Percentiles rank a stretch among this genome's conserved stretches.
phyloP scores from a whole-genome alignment of 2,329 filamentous ascomycete species.

The Ceratocystis diversiconidia region DNA sequence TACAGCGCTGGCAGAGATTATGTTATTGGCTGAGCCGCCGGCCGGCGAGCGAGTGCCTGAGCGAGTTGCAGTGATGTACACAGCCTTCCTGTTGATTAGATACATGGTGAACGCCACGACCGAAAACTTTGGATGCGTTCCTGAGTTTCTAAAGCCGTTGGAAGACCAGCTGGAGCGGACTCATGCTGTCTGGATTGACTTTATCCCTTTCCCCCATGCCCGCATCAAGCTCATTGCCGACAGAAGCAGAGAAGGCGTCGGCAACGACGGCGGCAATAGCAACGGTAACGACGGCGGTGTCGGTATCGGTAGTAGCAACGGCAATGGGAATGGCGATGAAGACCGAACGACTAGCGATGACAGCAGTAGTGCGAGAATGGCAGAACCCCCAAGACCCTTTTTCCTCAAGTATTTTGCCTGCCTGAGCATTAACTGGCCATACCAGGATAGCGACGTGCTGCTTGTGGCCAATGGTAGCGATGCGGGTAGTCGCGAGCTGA shows the following conservation, averaged over 20 bases:
- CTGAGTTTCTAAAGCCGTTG: conserved; percentile 55
- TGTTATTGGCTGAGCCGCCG: conserved; percentile 58
- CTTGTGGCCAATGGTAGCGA: conserved; percentile 40
- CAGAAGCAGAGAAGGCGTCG: neutral
- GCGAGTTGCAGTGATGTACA: conserved; percentile 65
- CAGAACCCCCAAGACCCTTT: conserved; percentile 31
- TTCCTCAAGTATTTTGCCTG: conserved; percentile 70
- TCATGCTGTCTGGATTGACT: conserved; percentile 73
- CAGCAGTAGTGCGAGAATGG: neutral
- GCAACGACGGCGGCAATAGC: neutral
- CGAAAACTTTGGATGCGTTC: conserved; percentile 66
- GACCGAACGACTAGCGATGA: neutral
- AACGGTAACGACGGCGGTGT: neutral
- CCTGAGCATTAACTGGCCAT: conserved; percentile 70
- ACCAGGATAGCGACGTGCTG: conserved; percentile 57
- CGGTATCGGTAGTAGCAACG: conserved; percentile 25
- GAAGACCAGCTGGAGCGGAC: conserved; percentile 49
- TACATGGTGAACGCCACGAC: conserved; percentile 71
- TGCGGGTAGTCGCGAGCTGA: conserved; percentile 35
- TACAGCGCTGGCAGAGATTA: conserved; percentile 72
- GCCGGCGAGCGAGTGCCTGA: conserved; percentile 59
- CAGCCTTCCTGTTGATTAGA: conserved; percentile 76
- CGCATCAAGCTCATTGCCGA: conserved; percentile 47
- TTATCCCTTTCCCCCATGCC: conserved; percentile 66
- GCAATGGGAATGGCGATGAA: conserved; percentile 21